phyloP scores from a whole-genome alignment of 2,329 filamentous ascomycete genomes.

The Nigrospora oryzae region DNA sequence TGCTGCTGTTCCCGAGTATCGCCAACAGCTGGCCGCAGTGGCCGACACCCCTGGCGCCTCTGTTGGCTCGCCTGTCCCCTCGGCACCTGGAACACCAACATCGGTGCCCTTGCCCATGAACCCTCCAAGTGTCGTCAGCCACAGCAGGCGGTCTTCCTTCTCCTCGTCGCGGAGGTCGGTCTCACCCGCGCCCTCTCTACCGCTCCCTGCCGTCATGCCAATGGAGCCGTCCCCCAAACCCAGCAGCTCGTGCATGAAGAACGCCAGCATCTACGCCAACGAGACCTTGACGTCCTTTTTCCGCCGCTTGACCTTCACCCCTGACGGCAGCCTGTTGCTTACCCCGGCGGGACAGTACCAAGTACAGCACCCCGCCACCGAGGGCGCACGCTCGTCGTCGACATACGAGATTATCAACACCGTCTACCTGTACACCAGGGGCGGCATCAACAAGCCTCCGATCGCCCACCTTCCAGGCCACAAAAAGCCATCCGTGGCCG shows the following conservation, averaged over 20 bases:
- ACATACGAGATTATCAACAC: conserved; percentile 89
- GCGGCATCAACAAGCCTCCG: conserved; percentile 92
- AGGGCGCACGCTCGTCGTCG: conserved; percentile 51
- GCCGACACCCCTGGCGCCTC: conserved; percentile 40
- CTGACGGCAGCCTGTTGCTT: conserved; percentile 86
- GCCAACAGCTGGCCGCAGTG: conserved; percentile 54
- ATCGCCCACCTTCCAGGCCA: conserved; percentile 92
- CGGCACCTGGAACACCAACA: conserved; percentile 87
- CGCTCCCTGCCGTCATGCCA: conserved; percentile 89
- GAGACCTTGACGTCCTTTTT: conserved; percentile 98
- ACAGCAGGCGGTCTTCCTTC: conserved; percentile 92
- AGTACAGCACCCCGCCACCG: conserved; percentile 51
- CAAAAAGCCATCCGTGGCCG: conserved; percentile 95
- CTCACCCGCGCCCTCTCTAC: conserved; percentile 88
- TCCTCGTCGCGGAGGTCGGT: conserved; percentile 77
- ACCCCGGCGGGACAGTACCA: conserved; percentile 96
- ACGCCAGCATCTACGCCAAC: conserved; percentile 88
- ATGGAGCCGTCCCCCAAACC: conserved; percentile 84
- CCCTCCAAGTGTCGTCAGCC: conserved; percentile 77
- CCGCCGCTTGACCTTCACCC: conserved; percentile 84
- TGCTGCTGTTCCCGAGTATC: conserved; percentile 51
- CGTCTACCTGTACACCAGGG: conserved; percentile 95
- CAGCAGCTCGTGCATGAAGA: conserved; percentile 60
- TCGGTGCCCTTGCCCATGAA: conserved; percentile 92
- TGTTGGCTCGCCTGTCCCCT: conserved; percentile 76